These are phyloP conservation scores for Cladosporium sp. DNA, from an alignment of 2,329 filamentous ascomycete genomes.

Conservation along the genomic window DNA sequence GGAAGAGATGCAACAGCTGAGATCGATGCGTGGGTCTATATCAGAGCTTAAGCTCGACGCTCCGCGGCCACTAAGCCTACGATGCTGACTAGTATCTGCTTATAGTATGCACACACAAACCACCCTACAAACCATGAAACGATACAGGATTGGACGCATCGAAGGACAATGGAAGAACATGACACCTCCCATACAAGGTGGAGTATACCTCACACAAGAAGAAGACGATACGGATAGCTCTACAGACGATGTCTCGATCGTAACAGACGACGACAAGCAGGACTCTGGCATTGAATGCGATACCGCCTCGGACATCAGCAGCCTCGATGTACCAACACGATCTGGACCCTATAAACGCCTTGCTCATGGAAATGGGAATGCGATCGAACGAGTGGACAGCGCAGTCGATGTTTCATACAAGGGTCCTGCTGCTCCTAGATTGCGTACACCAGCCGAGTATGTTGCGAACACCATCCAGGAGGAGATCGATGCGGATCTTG, in stretches of 20 bases:
- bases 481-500: constrained; percentile 36
- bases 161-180: constrained; percentile 54
- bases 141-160: constrained; percentile 57
- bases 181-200: constrained; percentile 54
- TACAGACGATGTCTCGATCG: not conserved
- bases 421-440: not conserved
- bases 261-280: constrained; percentile 12
- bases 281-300: constrained; percentile 11
- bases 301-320: constrained; percentile 9
- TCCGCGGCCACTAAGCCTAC: not conserved
- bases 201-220: not conserved
- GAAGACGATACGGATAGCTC: constrained; percentile 31
- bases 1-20: constrained; percentile 57
- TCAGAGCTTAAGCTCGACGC: not conserved
- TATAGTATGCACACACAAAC: constrained; percentile 42
- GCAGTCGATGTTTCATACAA: constrained; percentile 1
- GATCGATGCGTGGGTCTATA: constrained; percentile 40
- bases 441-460: constrained; percentile 26
- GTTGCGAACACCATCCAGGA: constrained; percentile 33
- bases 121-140: constrained; percentile 55
- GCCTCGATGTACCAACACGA: not conserved
- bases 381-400: constrained; percentile 3
- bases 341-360: not conserved
- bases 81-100: constrained; percentile 43
- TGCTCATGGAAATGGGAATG: not conserved